Percentiles rank a stretch among this genome's conserved stretches.
Conservation (phyloP, 2,329 filamentous ascomycete species). For the Helotiales sp. region DNA sequence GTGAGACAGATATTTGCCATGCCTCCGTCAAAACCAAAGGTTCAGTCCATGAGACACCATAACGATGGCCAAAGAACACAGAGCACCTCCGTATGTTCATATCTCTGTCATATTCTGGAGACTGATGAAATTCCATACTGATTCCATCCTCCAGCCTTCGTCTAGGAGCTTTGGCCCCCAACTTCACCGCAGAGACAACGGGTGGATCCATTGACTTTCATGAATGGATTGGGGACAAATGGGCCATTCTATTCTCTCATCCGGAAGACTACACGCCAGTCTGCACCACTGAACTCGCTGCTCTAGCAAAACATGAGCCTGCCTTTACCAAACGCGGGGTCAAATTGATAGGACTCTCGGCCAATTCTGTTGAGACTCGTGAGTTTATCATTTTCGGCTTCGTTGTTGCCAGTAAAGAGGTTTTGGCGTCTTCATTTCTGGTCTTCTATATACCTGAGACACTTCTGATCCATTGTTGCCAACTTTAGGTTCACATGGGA, state of each 20-base stretch:
- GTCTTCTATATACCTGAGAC: background rate
- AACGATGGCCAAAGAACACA: background rate
- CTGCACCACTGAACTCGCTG: slow-evolving; percentile 91
- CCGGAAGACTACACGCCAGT: slow-evolving; percentile 90
- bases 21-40: no score
- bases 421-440: no score
- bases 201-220: slow-evolving; percentile 78
- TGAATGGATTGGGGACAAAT: slow-evolving; percentile 74
- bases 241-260: slow-evolving; percentile 82
- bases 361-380: slow-evolving; percentile 53
- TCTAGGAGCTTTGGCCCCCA: slow-evolving; percentile 55
- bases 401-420: no score
- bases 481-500: background rate
- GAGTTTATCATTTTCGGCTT: slow-evolving; percentile 40
- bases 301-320: slow-evolving; percentile 82
- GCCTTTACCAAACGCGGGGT: slow-evolving; percentile 84
- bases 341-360: slow-evolving; percentile 86
- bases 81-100: background rate
- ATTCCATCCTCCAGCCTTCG: background rate
- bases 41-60: no score
- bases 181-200: slow-evolving; percentile 81
- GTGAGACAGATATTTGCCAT: no score
- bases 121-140: background rate
- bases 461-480: no score
- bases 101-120: background rate